phyloP scores from a whole-genome alignment of 371 early-diverging fungal genomes.

The Syncephalastrum racemosum region DNA sequence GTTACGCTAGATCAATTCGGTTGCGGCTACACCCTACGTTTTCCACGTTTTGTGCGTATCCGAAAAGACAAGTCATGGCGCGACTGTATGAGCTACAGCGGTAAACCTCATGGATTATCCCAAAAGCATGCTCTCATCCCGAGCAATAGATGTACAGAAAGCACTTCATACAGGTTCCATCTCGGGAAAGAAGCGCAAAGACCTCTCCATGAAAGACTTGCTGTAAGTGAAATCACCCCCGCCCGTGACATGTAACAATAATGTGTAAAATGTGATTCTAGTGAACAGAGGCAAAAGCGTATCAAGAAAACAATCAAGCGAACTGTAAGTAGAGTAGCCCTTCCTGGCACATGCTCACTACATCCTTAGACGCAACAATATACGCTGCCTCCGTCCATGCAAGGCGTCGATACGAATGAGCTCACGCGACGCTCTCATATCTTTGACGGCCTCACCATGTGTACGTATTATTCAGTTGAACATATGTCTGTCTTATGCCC shows the following conservation, averaged over 20 bases:
- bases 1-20: conserved; percentile 45
- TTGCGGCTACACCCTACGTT: conserved; percentile 67
- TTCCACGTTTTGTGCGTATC: conserved; percentile 68
- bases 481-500: too few relatives aligned
- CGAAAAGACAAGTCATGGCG: conserved; percentile 67
- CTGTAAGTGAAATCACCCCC: too few relatives aligned
- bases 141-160: too few relatives aligned
- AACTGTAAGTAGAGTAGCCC: too few relatives aligned
- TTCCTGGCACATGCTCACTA: neutral
- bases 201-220: too few relatives aligned
- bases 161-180: too few relatives aligned
- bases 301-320: too few relatives aligned
- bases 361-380: conserved; percentile 6
- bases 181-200: too few relatives aligned
- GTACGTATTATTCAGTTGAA: conserved; percentile 25
- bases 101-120: conserved; percentile 8
- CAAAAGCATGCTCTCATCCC: too few relatives aligned
- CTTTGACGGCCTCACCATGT: conserved; percentile 64
- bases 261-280: too few relatives aligned
- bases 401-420: conserved; percentile 46
- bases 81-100: conserved; percentile 54
- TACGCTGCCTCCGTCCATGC: conserved; percentile 30
- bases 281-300: too few relatives aligned
- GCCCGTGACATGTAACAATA: too few relatives aligned
- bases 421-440: conserved; percentile 42